Evolutionary conservation across 225 moss, liverwort and hornwort species (phyloP).

Genomic region (Polytrichum commune): DNA sequence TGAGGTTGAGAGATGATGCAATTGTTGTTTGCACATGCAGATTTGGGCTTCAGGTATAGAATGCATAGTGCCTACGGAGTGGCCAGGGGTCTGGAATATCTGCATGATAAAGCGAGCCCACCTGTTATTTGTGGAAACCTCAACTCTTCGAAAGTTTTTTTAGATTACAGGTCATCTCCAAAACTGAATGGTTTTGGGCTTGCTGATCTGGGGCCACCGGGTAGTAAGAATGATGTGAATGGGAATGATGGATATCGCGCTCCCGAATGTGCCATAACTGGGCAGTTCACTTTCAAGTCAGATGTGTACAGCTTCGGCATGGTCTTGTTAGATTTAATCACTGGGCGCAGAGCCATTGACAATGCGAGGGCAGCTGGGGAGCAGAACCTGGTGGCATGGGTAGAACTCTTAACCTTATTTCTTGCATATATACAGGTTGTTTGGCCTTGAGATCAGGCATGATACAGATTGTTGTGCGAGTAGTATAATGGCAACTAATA

Average conservation of each 20-base stretch:
- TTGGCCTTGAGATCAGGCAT: too few species aligned
- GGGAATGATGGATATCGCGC: constrained; percentile 96
- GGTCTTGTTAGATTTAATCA: constrained; percentile 91
- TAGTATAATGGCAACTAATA: too few species aligned
- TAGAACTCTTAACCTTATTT: constrained; percentile 16
- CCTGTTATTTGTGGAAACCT: constrained; percentile 97
- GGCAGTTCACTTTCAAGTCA: constrained; percentile 97
- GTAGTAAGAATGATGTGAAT: constrained; percentile 96
- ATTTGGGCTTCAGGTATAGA: constrained; percentile 89
- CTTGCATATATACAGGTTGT: too few species aligned
- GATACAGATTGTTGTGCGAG: too few species aligned
- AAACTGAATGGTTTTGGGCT: constrained; percentile 95
- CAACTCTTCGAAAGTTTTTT: constrained; percentile 89
- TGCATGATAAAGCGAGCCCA: constrained; percentile 97
- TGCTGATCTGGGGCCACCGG: constrained; percentile 90
- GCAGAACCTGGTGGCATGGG: constrained; percentile 99
- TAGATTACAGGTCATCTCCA: constrained; percentile 92
- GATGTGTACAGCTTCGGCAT: constrained; percentile 99
- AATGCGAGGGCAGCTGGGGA: constrained; percentile 87
- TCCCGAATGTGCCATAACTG: constrained; percentile 99
- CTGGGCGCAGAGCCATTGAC: constrained; percentile 96
- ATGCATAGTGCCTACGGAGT: constrained; percentile 98
- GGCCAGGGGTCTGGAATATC: constrained; percentile 88
- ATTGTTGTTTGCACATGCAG: constrained; percentile 31
- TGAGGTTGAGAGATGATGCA: too few species aligned